Evolutionary conservation across 306 rosid species (phyloP), one percentile per base, ranked within the genome.

Genomic region (Bauhinia variegata): DNA sequence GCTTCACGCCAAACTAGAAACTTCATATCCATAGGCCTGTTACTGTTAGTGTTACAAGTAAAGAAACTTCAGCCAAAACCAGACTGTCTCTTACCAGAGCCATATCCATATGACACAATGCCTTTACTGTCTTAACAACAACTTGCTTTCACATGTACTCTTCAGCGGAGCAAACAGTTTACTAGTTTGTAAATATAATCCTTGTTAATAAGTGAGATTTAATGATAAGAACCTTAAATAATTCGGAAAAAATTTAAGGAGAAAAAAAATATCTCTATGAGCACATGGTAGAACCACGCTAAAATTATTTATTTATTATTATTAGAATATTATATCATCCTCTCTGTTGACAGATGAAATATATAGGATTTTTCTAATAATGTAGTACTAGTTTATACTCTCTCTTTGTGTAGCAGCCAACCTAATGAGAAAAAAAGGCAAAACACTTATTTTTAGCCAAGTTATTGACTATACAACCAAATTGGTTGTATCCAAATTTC

Each of bases 391-490:
- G 1, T 23, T 23, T 23, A 23, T 23, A 2, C 2, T 23, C 28
- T 2, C 28, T 23, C 28, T 23, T 23, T 23, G 28, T 23, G 28
- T 23, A 23, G 28, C 28, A 23, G 2, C 28, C 28, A 23, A 23
- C 28, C 28, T 2, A 23, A 65, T 66, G 59, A 70, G 33, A 23
- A 82, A 23, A 82, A 85, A 85, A 85, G 85, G 81, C 30, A 39
- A 10, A 39, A 17, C 41, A 79, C 89, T 88, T 85, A 67, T 75
- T 75, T 65, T 67, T 52, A 65, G 83, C 83, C 55, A 73, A 76
- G 77, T 44, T 59, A 48, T 79, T 76, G 83, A 84, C 83, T 70
- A 68, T 68, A 72, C 69, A 70, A 74, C n/a, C n/a, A 51, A 62
- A 63, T 76, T 72, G 50, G 87, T 69, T 81, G 79, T 69, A 77